Percentiles rank a stretch among this genome's conserved stretches.
phyloP scores from a whole-genome alignment of 2,329 filamentous ascomycete genomes.

The Gnomoniopsis sp. region DNA sequence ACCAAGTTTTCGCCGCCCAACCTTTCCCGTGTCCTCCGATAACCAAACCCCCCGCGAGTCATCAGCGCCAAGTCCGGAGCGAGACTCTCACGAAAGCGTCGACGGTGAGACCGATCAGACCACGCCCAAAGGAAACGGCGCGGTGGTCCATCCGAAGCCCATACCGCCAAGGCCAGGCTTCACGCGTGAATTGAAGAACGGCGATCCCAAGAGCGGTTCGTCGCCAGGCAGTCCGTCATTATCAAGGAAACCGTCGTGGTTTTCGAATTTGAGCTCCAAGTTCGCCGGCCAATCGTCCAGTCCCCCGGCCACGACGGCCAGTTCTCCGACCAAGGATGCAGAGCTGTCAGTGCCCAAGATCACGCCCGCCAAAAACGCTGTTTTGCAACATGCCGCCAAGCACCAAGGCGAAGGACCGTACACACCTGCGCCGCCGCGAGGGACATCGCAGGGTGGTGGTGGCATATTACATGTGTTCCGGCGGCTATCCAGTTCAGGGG shows the following conservation, averaged over 20 bases:
- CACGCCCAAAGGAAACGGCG: slow-evolving; percentile 12
- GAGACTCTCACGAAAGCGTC: slow-evolving; percentile 17
- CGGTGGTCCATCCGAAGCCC: slow-evolving; percentile 22
- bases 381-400: slow-evolving; percentile 54
- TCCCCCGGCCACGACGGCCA: slow-evolving; percentile 28
- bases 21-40: slow-evolving; percentile 20
- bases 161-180: slow-evolving; percentile 30
- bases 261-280: slow-evolving; percentile 88
- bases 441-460: slow-evolving; percentile 45
- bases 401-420: slow-evolving; percentile 63
- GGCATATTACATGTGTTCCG: slow-evolving; percentile 82
- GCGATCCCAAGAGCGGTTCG: slow-evolving; percentile 21
- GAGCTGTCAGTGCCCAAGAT: slow-evolving; percentile 47
- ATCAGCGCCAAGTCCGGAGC: slow-evolving; percentile 10
- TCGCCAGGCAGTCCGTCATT: slow-evolving; percentile 29
- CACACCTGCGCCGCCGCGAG: slow-evolving; percentile 69
- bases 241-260: slow-evolving; percentile 76
- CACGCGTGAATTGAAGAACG: slow-evolving; percentile 30
- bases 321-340: slow-evolving; percentile 33
- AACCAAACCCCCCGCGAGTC: slow-evolving; percentile 18
- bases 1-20: slow-evolving; percentile 16
- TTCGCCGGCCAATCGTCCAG: slow-evolving; percentile 55
- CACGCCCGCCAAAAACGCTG: slow-evolving; percentile 52
- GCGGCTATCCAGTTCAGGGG: slow-evolving; percentile 68
- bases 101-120: slow-evolving; percentile 5